Conservation (phyloP, 495 filamentous ascomycete genomes). For the Cercophora samala region DNA sequence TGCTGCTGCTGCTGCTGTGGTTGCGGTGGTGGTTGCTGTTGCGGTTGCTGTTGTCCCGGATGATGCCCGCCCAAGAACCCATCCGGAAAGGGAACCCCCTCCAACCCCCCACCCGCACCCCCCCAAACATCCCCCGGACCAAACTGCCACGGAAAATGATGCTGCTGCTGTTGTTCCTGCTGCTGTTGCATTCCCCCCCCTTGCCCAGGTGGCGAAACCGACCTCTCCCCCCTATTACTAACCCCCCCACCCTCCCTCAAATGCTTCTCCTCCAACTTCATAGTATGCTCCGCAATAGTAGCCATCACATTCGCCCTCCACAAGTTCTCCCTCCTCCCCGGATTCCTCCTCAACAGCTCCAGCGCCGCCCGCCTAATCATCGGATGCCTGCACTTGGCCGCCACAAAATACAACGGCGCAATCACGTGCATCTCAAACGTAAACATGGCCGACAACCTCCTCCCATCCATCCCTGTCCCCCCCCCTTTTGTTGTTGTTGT, state of each 20-base stretch:
- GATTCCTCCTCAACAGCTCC: constrained; percentile 36
- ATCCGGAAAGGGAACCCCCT: constrained; percentile 11
- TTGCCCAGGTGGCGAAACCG: constrained; percentile 15
- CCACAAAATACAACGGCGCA: constrained; percentile 49
- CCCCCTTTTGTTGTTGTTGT: no score
- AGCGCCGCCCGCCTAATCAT: constrained; percentile 44
- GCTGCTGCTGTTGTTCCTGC: no score
- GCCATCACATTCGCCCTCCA: constrained; percentile 41
- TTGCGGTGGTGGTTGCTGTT: no score
- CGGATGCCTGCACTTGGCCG: constrained; percentile 48
- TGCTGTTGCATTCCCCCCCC: not conserved
- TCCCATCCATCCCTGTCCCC: constrained; percentile 19
- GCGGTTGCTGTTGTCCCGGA: not conserved
- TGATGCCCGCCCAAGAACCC: not conserved
- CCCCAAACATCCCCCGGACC: constrained; percentile 19
- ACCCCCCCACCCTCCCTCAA: no score
- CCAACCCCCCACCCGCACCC: constrained; percentile 4
- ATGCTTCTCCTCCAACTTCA: constrained; percentile 34
- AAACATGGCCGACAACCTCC: constrained; percentile 36
- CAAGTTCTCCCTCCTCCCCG: constrained; percentile 36
- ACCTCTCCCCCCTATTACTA: constrained; percentile 8
- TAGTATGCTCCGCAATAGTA: constrained; percentile 32
- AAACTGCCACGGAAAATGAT: constrained; percentile 12
- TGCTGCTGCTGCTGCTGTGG: not conserved
- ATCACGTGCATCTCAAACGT: constrained; percentile 53